Base-by-base conservation (phyloP, 768 basidiomycete species). In the Mrakia hoshinonis region DNA sequence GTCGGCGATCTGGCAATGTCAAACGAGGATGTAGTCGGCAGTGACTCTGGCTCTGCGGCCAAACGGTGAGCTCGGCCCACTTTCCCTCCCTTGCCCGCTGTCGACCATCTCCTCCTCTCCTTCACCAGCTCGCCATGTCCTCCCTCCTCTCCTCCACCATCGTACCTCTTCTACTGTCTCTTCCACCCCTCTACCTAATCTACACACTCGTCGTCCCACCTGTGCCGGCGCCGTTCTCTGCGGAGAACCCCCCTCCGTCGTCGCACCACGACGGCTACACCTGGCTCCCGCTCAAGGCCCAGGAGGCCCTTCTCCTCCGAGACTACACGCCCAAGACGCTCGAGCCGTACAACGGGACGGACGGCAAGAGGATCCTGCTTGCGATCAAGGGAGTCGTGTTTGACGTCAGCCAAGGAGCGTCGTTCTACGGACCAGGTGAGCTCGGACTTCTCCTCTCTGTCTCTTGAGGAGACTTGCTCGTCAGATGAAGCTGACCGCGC, bases 381-480 rank as follows among this genome's bases (percentile, higher is more conserved):
- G 91, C 89, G 0, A 96, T 99, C 73, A 85, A 87, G 68, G 85
- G 90, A 36, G 87, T 83, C 43, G 94, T 98, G 67, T 99, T 95
- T 79, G 96, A 99, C 77, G 95, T 98, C 60, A 89, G 90, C 0
- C 83, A 85, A 4, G 95, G 95, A 31, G 83, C 87, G 75, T 89
- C 85, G 77, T 99, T 99, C 81, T 98, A 98, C 79, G 95, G 95
- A 0, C 95, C 95, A 26, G 87, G 95, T 95, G 72, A 77, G 89
- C 68, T 47, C 47, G 58, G 15, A 24, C 48, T 38, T 29, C 10
- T 34, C 18, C 7, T 67, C 1, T 39, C 34, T 20, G 24, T 48
- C 26, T 67, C 69, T 15, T 54, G n/a, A n/a, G n/a, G n/a, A n/a
- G n/a, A n/a, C n/a, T n/a, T n/a, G n/a, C n/a, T n/a, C n/a, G n/a